Evolutionary conservation across 208 protist genomes (phyloP).

Genomic region (Leishmania guyanensis): DNA sequence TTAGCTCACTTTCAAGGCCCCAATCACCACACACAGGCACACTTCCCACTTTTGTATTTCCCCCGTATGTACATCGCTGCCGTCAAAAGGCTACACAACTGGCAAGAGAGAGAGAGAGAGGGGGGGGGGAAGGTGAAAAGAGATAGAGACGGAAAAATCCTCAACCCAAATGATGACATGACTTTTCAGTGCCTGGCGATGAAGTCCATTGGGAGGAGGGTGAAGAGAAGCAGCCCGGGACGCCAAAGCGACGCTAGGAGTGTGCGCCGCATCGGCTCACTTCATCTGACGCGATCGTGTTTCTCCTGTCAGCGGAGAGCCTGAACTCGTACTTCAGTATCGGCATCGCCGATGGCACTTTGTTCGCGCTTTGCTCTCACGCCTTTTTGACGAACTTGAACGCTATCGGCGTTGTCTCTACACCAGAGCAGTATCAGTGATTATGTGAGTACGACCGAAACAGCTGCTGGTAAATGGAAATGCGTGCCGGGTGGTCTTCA

Average conservation of each 20-base stretch:
- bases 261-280: background rate
- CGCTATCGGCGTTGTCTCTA: no score
- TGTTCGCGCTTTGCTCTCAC: constrained; percentile 36
- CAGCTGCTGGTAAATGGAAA: no score
- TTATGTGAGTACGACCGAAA: no score
- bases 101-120: background rate
- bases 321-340: constrained; percentile 36
- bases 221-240: background rate
- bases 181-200: constrained; percentile 34
- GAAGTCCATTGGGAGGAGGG: constrained; percentile 20
- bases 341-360: constrained; percentile 27
- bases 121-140: background rate
- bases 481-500: no score
- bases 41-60: no score
- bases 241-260: background rate
- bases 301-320: constrained; percentile 27
- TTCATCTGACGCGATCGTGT: background rate
- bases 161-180: constrained; percentile 31
- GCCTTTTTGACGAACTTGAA: no score
- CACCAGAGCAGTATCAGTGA: no score
- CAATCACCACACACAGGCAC: no score
- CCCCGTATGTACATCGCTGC: no score
- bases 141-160: constrained; percentile 13
- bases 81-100: no score
- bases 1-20: no score